A percentile compares a stretch with the other conserved stretches of the same genome.
phyloP scores from a whole-genome alignment of 2,329 filamentous ascomycete genomes.

The Botrytis elliptica region DNA sequence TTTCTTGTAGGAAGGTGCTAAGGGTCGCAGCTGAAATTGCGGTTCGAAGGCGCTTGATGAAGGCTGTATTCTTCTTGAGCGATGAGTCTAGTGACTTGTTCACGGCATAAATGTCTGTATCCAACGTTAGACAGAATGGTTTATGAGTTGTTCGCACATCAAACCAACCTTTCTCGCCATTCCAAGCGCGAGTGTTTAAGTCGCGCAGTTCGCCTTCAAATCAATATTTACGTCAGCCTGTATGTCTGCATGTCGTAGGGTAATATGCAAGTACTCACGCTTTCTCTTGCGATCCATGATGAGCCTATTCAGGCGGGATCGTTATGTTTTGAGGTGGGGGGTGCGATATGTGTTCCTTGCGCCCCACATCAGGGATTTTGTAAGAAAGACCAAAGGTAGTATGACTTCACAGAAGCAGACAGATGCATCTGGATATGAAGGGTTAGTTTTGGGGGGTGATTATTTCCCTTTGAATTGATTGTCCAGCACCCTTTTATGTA shows the following conservation, averaged over 20 bases:
- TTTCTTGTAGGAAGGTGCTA: slow-evolving; percentile 83
- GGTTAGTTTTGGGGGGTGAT: not conserved
- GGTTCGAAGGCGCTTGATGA: slow-evolving; percentile 93
- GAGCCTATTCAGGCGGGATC: slow-evolving; percentile 28
- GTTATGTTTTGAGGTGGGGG: slow-evolving; percentile 28
- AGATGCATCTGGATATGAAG: slow-evolving; percentile 40
- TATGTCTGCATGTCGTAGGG: not conserved
- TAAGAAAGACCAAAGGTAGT: slow-evolving; percentile 38
- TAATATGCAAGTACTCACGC: slow-evolving; percentile 46
- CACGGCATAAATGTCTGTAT: slow-evolving; percentile 46
- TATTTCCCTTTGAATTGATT: slow-evolving; percentile 5
- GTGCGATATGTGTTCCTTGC: slow-evolving; percentile 34
- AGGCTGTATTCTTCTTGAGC: slow-evolving; percentile 96
- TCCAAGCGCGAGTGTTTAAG: slow-evolving; percentile 85
- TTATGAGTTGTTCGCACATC: slow-evolving; percentile 5
- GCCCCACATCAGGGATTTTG: slow-evolving; percentile 40
- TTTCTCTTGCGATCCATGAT: slow-evolving; percentile 65
- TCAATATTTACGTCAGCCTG: slow-evolving; percentile 27
- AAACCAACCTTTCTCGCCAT: slow-evolving; percentile 76
- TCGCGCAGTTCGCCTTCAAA: slow-evolving; percentile 79
- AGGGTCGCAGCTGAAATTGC: slow-evolving; percentile 78
- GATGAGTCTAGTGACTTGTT: slow-evolving; percentile 85
- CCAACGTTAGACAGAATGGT: slow-evolving; percentile 25
- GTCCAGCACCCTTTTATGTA: not conserved
- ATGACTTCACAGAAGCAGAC: slow-evolving; percentile 36